phyloP scores from a whole-genome alignment of 2,329 filamentous ascomycete species.

The Fusarium veterinarium region DNA sequence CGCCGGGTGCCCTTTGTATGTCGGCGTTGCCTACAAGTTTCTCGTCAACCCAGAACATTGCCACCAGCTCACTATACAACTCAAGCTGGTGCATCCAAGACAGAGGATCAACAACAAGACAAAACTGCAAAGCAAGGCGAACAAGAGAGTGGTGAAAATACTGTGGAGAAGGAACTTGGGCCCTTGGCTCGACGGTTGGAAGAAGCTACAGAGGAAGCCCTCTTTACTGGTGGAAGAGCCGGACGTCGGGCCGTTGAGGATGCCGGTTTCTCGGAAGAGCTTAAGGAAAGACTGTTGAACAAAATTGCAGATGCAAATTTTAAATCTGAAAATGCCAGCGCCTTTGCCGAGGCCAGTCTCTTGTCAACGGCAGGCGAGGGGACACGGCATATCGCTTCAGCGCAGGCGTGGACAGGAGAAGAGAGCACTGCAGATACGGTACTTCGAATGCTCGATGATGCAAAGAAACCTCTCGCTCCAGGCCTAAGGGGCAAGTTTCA shows the following conservation, averaged over 20 bases:
- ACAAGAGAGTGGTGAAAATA: neutral
- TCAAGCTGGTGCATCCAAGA: constrained; percentile 13
- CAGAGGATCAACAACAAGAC: constrained; percentile 4
- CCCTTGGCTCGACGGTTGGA: constrained; percentile 68
- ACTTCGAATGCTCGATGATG: constrained; percentile 86
- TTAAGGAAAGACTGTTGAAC: constrained; percentile 68
- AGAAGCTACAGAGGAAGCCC: constrained; percentile 72
- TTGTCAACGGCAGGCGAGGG: constrained; percentile 72
- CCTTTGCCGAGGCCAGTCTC: constrained; percentile 62
- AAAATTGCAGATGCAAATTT: constrained; percentile 69
- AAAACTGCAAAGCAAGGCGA: neutral
- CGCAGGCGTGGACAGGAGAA: constrained; percentile 80
- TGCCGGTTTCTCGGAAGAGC: constrained; percentile 71
- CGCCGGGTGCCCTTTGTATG: constrained; percentile 27
- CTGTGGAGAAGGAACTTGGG: constrained; percentile 47
- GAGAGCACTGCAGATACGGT: constrained; percentile 81
- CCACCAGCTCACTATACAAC: constrained; percentile 33
- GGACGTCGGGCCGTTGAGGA: constrained; percentile 70
- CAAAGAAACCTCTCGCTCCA: constrained; percentile 74
- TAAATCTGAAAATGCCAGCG: constrained; percentile 59
- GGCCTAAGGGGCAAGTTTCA: constrained; percentile 60
- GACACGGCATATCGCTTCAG: constrained; percentile 74
- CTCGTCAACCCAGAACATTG: constrained; percentile 3
- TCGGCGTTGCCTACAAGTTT: constrained; percentile 32
- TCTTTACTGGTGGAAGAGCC: constrained; percentile 68